Evolutionary conservation across 1,284 basidiomycete genomes (phyloP).

Genomic region (Anthracocystis setariae): DNA sequence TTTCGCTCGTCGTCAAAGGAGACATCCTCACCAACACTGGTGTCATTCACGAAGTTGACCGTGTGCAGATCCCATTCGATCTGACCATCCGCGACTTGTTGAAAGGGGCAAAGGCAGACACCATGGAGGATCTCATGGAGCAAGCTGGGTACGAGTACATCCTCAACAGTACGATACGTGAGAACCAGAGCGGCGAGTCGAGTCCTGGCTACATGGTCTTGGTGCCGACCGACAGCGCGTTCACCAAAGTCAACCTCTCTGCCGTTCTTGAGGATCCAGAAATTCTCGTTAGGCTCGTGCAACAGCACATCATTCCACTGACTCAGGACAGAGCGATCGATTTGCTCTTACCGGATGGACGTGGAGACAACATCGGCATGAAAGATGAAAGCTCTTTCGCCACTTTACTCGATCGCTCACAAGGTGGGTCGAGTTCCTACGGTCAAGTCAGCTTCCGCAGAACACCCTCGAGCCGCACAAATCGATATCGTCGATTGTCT

Average conservation of each 20-base stretch:
- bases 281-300: conserved; percentile 76
- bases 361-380: conserved; percentile 40
- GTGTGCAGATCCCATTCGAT: conserved; percentile 84
- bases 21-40: conserved; percentile 87
- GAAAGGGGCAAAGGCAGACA: conserved; percentile 80
- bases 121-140: conserved; percentile 82
- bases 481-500: conserved; percentile 5
- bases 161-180: conserved; percentile 76
- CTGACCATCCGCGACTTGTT: conserved; percentile 84
- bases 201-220: conserved; percentile 71
- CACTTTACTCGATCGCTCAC: conserved; percentile 53
- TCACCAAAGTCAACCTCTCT: conserved; percentile 87
- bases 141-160: conserved; percentile 78
- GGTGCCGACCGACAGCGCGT: conserved; percentile 89
- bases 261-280: conserved; percentile 72
- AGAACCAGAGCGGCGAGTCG: conserved; percentile 7
- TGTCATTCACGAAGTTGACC: conserved; percentile 87
- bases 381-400: conserved; percentile 43
- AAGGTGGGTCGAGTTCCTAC: conserved; percentile 53
- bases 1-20: conserved; percentile 60
- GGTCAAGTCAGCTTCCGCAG: conserved; percentile 58
- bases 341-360: conserved; percentile 29
- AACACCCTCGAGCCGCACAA: conserved; percentile 9
- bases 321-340: conserved; percentile 53
- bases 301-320: conserved; percentile 86